Percentiles rank a stretch among this genome's conserved stretches.
These are phyloP conservation scores for Tricholoma furcatifolium DNA, from an alignment of 768 basidiomycete genomes.

Conservation along the genomic window DNA sequence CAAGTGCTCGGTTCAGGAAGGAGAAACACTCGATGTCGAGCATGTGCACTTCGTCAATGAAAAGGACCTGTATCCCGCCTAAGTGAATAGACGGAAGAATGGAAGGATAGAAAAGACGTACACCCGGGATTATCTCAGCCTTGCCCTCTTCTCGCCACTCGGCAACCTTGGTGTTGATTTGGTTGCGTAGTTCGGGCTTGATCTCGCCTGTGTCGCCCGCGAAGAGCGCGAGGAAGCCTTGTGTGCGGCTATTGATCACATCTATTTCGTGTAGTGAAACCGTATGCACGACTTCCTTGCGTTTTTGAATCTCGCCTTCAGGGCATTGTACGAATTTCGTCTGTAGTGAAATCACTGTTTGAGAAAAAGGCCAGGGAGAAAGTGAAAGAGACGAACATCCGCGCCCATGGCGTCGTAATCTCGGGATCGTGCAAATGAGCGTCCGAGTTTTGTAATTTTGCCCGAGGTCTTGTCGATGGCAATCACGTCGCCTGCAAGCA, in stretches of 20 bases:
- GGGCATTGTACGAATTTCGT: constrained; percentile 99
- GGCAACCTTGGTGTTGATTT: constrained; percentile 95
- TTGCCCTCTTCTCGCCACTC: constrained; percentile 99
- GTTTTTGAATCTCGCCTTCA: constrained; percentile 96
- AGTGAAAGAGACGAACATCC: constrained; percentile 63
- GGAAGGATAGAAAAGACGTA: constrained; percentile 36
- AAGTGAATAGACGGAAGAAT: background rate
- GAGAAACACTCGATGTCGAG: constrained; percentile 99
- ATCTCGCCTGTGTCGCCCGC: constrained; percentile 98
- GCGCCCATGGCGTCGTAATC: constrained; percentile 99
- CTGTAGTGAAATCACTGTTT: constrained; percentile 39
- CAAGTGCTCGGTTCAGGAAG: constrained; percentile 94
- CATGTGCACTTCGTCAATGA: constrained; percentile 99
- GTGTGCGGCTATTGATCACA: constrained; percentile 97
- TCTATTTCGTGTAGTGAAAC: constrained; percentile 99
- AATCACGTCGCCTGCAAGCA: constrained; percentile 91
- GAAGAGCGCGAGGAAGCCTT: constrained; percentile 95
- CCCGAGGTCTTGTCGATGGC: constrained; percentile 98
- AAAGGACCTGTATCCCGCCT: constrained; percentile 68
- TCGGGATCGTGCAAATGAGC: constrained; percentile 94
- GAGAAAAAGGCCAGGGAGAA: constrained; percentile 4
- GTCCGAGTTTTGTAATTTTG: constrained; percentile 92
- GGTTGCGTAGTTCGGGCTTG: constrained; percentile 92
- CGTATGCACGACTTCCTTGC: constrained; percentile 96
- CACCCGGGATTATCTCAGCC: constrained; percentile 95